Conservation (phyloP, 2,329 filamentous ascomycete genomes). For the Lojkania enalia region DNA sequence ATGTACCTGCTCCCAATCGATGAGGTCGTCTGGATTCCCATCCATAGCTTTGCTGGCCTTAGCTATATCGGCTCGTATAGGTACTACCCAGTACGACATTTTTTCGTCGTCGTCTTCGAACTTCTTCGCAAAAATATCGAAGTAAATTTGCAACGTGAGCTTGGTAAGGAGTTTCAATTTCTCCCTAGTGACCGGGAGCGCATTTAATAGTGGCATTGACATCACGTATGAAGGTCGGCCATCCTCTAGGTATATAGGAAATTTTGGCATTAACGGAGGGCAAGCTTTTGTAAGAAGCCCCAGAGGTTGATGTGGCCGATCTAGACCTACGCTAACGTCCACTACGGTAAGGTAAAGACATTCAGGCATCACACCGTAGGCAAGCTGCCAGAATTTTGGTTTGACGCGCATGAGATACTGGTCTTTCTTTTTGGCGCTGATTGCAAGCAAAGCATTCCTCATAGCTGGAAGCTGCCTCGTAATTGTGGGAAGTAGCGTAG, state of each 20-base stretch:
- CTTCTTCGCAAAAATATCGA: constrained; percentile 85
- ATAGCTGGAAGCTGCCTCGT: constrained; percentile 73
- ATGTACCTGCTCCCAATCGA: constrained; percentile 67
- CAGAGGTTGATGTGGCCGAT: constrained; percentile 64
- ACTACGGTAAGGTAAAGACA: constrained; percentile 66
- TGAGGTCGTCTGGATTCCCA: constrained; percentile 31
- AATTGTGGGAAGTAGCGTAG: constrained; percentile 73
- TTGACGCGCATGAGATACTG: constrained; percentile 80
- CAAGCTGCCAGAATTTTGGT: constrained; percentile 69
- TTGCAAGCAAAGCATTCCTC: constrained; percentile 82
- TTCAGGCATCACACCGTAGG: constrained; percentile 50
- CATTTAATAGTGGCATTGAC: constrained; percentile 49
- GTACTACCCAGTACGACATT: constrained; percentile 84
- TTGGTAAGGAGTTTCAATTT: constrained; percentile 61
- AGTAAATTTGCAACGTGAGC: constrained; percentile 77
- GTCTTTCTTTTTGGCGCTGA: constrained; percentile 75
- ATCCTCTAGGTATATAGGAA: constrained; percentile 72
- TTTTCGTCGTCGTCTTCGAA: constrained; percentile 67
- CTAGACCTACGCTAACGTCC: constrained; percentile 62
- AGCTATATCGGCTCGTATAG: constrained; percentile 44
- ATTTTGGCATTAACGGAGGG: constrained; percentile 67
- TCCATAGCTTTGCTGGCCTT: not conserved
- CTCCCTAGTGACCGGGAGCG: constrained; percentile 51
- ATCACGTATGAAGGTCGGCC: constrained; percentile 62
- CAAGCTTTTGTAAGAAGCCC: constrained; percentile 69